phyloP scores from a whole-genome alignment of 495 filamentous ascomycete genomes.

The Penicillium ochrochloron region DNA sequence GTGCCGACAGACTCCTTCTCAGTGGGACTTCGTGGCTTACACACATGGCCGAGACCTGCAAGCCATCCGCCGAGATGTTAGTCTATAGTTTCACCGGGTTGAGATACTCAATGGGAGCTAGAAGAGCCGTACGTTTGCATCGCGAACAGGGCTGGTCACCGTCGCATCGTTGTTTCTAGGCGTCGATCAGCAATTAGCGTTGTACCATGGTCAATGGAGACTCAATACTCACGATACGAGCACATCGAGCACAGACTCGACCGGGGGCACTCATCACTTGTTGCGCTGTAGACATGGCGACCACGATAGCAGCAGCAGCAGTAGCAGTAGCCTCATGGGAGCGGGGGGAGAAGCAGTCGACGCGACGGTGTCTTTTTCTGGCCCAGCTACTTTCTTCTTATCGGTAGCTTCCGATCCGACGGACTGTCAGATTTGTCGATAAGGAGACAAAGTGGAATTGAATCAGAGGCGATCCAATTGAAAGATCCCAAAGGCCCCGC shows the following conservation, averaged over 20 bases:
- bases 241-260: conserved; percentile 38
- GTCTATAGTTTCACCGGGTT: background rate
- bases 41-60: conserved; percentile 38
- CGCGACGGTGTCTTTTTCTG: conserved; percentile 17
- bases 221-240: conserved; percentile 27
- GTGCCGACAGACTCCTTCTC: conserved; percentile 14
- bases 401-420: conserved; percentile 28
- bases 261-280: conserved; percentile 17
- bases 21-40: conserved; percentile 25
- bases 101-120: background rate
- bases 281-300: background rate
- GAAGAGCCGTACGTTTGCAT: conserved; percentile 29
- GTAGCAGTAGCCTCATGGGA: background rate
- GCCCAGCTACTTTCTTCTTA: conserved; percentile 1
- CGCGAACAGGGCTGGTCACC: conserved; percentile 31
- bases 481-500: background rate
- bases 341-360: conserved; percentile 3
- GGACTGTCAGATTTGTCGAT: conserved; percentile 5
- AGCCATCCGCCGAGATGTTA: background rate
- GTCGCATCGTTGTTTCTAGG: conserved; percentile 42
- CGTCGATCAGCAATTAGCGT: conserved; percentile 4
- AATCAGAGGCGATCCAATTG: background rate
- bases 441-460: conserved; percentile 1
- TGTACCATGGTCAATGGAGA: background rate
- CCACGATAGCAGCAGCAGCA: background rate